These are phyloP conservation scores for Isabelozyma gotoi DNA, from an alignment of 805 yeast genomes.

Conservation along the genomic window DNA sequence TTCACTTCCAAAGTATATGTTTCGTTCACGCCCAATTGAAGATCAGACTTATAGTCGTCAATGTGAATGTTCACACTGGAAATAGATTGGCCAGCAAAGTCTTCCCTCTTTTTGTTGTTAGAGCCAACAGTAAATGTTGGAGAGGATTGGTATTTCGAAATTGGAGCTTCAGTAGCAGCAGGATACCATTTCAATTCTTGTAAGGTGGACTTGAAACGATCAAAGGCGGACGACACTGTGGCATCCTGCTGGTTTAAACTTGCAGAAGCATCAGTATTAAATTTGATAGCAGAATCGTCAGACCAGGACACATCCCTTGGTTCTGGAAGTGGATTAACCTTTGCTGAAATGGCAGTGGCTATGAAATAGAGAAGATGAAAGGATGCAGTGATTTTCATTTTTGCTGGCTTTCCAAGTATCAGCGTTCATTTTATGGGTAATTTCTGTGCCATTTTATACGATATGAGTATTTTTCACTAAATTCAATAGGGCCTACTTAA, in stretches of 20 bases:
- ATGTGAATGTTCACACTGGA: constrained; percentile 8
- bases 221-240: constrained; percentile 22
- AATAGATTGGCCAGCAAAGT: background rate
- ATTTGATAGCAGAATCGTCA: constrained; percentile 6
- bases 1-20: constrained; percentile 24
- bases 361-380: too few species aligned
- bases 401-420: too few species aligned
- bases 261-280: constrained; percentile 5
- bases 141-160: constrained; percentile 16
- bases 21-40: constrained; percentile 38
- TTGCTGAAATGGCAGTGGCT: too few species aligned
- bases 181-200: constrained; percentile 32
- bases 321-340: constrained; percentile 22
- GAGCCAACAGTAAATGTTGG: constrained; percentile 6
- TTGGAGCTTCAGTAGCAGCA: constrained; percentile 25
- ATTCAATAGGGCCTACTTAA: too few species aligned
- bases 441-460: too few species aligned
- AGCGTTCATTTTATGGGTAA: too few species aligned
- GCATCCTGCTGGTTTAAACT: constrained; percentile 4
- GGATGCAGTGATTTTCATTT: too few species aligned
- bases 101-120: background rate
- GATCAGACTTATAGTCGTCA: constrained; percentile 18
- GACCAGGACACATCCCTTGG: constrained; percentile 22
- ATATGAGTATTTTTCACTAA: too few species aligned
- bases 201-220: constrained; percentile 13